Percentiles rank a stretch among this genome's conserved stretches.
These are phyloP conservation scores for Trebouxia sp. DNA, from an alignment of 139 green algal genomes.

Conservation along the genomic window DNA sequence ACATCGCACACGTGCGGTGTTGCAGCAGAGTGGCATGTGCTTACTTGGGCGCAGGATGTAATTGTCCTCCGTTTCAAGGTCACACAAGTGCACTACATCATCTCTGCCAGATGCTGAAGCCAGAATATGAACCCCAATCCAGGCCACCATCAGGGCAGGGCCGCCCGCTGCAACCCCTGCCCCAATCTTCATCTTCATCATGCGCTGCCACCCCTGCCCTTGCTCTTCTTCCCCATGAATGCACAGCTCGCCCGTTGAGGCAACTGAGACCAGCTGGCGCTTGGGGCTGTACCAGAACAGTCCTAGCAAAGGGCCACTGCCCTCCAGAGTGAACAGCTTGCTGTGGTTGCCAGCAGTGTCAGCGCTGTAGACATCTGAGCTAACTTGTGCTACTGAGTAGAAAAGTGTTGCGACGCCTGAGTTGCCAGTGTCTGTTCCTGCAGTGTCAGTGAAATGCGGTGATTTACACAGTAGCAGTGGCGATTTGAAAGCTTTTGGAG, in stretches of 20 bases:
- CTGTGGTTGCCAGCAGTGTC: not conserved
- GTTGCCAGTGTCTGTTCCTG: not conserved
- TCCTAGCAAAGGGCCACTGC: not conserved
- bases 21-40: not conserved
- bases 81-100: constrained; percentile 57
- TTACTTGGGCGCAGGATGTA: constrained; percentile 50
- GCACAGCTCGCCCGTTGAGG: not conserved
- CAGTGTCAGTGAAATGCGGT: too few species aligned
- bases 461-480: too few species aligned
- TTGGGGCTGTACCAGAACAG: not conserved
- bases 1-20: too few species aligned
- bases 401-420: not conserved
- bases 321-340: not conserved
- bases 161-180: constrained; percentile 26
- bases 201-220: not conserved
- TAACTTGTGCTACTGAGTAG: not conserved
- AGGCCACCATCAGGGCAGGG: constrained; percentile 40
- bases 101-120: constrained; percentile 51
- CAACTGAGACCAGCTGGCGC: not conserved
- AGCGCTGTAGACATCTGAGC: not conserved
- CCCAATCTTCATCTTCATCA: constrained; percentile 9
- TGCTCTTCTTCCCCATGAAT: constrained; percentile 2
- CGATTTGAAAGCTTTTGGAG: too few species aligned
- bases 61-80: constrained; percentile 74
- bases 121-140: constrained; percentile 59